Base-by-base conservation (phyloP, 495 filamentous ascomycete genomes). In the Podospora pseudopauciseta region DNA sequence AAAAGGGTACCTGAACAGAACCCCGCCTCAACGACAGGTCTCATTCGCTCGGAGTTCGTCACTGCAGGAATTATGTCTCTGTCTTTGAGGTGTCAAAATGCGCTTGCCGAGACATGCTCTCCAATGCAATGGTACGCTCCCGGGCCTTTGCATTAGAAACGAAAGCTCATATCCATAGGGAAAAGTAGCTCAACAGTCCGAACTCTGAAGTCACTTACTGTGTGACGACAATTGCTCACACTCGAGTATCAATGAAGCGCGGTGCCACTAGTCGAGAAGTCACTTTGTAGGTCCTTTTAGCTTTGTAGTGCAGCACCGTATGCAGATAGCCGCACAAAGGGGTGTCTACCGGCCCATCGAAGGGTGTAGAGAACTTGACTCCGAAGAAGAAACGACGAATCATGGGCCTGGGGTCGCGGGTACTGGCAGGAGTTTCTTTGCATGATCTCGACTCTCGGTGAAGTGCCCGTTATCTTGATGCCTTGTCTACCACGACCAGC, bases 81-180 rank as follows among this genome's bases (percentile, higher is more conserved):
- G 44, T 49, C 39, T 11, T 55, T 44, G 58, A 67, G 54, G 30
- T 55, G 60, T 49, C 39, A 49, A 49, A 49, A 60, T 63, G 49
- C 57, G 34, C 56, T 70, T 67, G 65, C 68, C 64, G 71, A 71
- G 67, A 71, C 66, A 70, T 44, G 15, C 28, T 39, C 66, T 60
- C 58, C 39, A 23, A 49, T 49, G 9, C 39, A 49, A 49, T 49
- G 39, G 39, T 60, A 30, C 70, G 44, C 68, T 68, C 68, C 60
- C 61, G 67, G 65, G 60, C 34, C 54, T 62, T 49, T 65, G 69
- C 68, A 70, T 67, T 23, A 16, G 44, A 60, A 23, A 54, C 28
- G 16, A 23, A 26, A 23, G 56, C 49, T 61, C 54, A 49, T 26
- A 65, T 59, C 3, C 11, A 34, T 20, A 30, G 18, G 64, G 16